Percentiles rank a stretch among this genome's conserved stretches.
phyloP scores from a whole-genome alignment of 805 yeast genomes.

The Yarrowia sp. region DNA sequence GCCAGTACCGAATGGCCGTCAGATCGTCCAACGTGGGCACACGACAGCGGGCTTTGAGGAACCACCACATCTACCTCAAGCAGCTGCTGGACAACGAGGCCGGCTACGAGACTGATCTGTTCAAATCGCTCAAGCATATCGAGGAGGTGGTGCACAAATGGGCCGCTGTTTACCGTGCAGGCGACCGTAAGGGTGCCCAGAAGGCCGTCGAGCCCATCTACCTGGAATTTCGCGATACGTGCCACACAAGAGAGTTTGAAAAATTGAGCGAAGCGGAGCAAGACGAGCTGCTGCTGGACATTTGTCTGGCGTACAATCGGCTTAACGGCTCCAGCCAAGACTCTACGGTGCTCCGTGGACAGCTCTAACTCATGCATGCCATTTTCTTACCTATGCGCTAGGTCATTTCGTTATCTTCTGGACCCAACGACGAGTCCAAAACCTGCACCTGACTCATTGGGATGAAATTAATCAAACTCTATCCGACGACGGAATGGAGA shows the following conservation, averaged over 20 bases:
- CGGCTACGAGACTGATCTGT: conserved; percentile 6
- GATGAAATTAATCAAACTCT: background rate
- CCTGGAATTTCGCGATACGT: conserved; percentile 19
- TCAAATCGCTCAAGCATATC: conserved; percentile 5
- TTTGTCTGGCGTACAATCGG: conserved; percentile 14
- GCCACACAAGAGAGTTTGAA: conserved; percentile 19
- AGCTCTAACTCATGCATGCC: background rate
- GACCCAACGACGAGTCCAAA: background rate
- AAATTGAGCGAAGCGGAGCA: conserved; percentile 1
- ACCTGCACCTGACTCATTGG: background rate
- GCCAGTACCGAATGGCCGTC: background rate
- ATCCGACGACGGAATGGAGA: background rate
- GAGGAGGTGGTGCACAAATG: conserved; percentile 5
- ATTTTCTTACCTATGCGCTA: too few species aligned
- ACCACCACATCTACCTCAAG: conserved; percentile 12
- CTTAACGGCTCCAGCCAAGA: conserved; percentile 1
- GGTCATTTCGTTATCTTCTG: background rate
- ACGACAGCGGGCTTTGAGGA: conserved; percentile 14
- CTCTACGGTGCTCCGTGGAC: background rate
- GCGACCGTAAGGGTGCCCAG: background rate
- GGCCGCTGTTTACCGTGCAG: background rate
- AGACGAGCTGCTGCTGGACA: conserved; percentile 9
- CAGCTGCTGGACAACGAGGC: conserved; percentile 12
- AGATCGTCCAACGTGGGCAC: conserved; percentile 7
- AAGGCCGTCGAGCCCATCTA: conserved; percentile 15